These are phyloP conservation scores for Coemansia sp. DNA, from an alignment of 192 early-diverging fungal genomes.

Conservation along the genomic window DNA sequence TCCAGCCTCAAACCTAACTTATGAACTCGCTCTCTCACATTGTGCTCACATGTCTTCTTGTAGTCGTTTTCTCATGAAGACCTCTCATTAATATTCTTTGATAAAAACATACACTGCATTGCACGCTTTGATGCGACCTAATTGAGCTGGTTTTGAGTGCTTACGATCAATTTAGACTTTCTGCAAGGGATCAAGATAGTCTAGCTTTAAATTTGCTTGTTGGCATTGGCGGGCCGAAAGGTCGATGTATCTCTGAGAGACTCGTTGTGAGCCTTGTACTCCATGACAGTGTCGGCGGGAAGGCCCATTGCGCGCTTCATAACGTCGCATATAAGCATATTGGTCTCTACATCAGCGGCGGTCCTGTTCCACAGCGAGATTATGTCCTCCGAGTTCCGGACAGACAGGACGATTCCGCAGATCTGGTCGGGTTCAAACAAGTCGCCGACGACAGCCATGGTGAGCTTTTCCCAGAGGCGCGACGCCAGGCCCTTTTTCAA, in stretches of 20 bases:
- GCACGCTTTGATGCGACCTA: not conserved
- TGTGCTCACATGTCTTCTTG: not conserved
- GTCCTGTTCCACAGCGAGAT: conserved; percentile 92
- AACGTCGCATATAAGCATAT: conserved; percentile 82
- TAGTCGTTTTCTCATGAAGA: not conserved
- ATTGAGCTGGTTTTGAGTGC: not conserved
- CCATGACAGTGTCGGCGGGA: conserved; percentile 85
- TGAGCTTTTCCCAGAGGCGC: conserved; percentile 88
- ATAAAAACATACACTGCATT: not conserved
- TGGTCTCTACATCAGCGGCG: conserved; percentile 79
- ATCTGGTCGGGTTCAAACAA: conserved; percentile 86
- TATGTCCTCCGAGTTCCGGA: conserved; percentile 91
- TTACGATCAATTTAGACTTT: not conserved
- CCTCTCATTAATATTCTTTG: not conserved
- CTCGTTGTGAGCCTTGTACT: conserved; percentile 93
- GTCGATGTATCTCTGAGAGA: conserved; percentile 83
- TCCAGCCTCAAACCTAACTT: not conserved
- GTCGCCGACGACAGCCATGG: conserved; percentile 86
- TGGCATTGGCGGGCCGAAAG: conserved; percentile 82
- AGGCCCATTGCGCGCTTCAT: conserved; percentile 83
- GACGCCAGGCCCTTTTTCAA: conserved; percentile 89
- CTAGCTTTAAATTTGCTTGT: conserved; percentile 20
- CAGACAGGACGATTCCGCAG: conserved; percentile 90
- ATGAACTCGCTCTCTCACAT: not conserved
- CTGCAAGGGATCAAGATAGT: not conserved